Conservation (phyloP, 305 asterid genomes). For the Solanum hybrid region DNA sequence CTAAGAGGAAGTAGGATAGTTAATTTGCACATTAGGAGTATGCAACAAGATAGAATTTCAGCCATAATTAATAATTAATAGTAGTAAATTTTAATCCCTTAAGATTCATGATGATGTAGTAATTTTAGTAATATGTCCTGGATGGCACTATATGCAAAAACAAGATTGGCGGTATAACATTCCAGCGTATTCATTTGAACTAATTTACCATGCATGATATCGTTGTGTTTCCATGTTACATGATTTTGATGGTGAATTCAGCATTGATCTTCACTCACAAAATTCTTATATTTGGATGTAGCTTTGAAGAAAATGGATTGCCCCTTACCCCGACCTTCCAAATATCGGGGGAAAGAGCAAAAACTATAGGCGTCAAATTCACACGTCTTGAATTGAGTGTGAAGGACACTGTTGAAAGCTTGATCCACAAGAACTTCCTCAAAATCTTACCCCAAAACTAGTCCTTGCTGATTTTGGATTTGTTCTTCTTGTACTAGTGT, state of each 20-base stretch:
- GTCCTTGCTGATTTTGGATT: not conserved
- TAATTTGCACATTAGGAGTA: no score
- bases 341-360: slow-evolving; percentile 21
- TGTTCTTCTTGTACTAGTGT: not conserved
- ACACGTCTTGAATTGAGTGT: slow-evolving; percentile 24
- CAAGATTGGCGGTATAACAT: no score
- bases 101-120: no score
- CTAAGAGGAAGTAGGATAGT: no score
- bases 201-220: no score
- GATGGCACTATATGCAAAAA: no score
- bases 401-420: slow-evolving; percentile 23
- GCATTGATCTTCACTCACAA: not conserved
- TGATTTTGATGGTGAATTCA: not conserved
- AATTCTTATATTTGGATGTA: not conserved
- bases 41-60: no score
- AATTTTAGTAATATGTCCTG: no score
- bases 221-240: not conserved
- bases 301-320: not conserved
- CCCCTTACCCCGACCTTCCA: not conserved
- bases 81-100: no score
- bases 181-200: not conserved
- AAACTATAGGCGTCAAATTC: slow-evolving; percentile 26
- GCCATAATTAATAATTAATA: no score
- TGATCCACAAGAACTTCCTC: slow-evolving; percentile 19
- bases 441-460: not conserved